Percentiles rank a stretch among this genome's conserved stretches.
phyloP scores from a whole-genome alignment of 2,329 filamentous ascomycete species.

The Thyridium curvatum region DNA sequence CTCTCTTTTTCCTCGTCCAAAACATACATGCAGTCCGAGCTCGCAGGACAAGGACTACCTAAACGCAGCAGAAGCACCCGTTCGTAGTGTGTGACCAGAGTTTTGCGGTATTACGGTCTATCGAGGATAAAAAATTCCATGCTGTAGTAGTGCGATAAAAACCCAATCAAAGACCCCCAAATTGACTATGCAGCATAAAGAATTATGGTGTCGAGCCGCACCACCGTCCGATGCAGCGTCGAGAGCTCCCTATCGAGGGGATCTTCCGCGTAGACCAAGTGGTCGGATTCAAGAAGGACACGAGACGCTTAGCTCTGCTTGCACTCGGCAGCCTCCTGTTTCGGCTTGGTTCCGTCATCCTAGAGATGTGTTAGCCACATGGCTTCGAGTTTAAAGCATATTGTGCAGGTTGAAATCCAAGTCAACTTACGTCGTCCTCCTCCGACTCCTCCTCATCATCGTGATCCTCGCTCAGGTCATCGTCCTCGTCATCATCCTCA shows the following conservation, averaged over 20 bases:
- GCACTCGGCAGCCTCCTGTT: conserved; percentile 92
- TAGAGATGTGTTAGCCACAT: conserved; percentile 27
- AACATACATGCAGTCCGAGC: no score
- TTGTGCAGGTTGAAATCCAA: no score
- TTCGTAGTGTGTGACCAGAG: no score
- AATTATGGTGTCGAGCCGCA: conserved; percentile 2
- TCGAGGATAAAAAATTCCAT: no score
- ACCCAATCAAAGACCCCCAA: conserved; percentile 6
- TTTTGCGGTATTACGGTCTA: no score
- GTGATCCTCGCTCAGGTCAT: conserved; percentile 77
- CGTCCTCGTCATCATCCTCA: conserved; percentile 89
- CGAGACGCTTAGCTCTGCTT: conserved; percentile 71
- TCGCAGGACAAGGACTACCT: no score
- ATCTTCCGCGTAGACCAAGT: conserved; percentile 1
- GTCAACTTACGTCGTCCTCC: conserved; percentile 64
- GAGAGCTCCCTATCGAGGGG: conserved; percentile 1
- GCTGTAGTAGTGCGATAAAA: no score
- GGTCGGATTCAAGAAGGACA: conserved; percentile 5
- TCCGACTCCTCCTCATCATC: conserved; percentile 72
- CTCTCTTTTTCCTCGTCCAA: no score
- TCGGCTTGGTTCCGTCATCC: conserved; percentile 85
- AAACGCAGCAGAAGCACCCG: no score
- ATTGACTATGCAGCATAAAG: conserved; percentile 1
- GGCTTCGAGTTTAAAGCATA: conserved; percentile 17
- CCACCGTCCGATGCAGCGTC: background rate